These are phyloP conservation scores for Fraxinus excelsior DNA, from an alignment of 257 asterid species.

Conservation along the genomic window DNA sequence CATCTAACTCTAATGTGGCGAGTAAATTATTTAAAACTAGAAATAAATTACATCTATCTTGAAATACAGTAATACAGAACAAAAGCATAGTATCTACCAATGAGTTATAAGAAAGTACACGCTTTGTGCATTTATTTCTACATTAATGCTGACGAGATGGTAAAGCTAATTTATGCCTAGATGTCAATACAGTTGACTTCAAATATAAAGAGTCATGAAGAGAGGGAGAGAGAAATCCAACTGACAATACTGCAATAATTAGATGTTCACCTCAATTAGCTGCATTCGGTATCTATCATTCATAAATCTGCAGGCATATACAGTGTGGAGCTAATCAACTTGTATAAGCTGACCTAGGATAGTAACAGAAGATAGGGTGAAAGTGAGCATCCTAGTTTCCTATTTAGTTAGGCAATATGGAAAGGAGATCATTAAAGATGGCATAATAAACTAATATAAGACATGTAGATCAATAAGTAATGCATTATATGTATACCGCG, in stretches of 20 bases:
- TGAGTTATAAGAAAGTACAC: not conserved
- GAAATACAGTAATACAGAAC: not conserved
- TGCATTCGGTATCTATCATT: not conserved
- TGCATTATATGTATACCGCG: not conserved
- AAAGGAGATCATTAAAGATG: not conserved
- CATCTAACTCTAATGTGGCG: slow-evolving; percentile 6
- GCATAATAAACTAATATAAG: not conserved
- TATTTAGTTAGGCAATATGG: not conserved
- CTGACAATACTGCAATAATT: not conserved
- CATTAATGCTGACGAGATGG: not conserved
- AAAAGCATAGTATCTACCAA: not conserved
- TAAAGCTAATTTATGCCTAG: not conserved
- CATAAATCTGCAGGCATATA: not conserved
- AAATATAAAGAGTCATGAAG: not conserved
- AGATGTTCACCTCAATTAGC: not conserved
- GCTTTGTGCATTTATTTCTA: not conserved
- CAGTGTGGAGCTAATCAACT: not conserved
- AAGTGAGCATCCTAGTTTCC: not conserved
- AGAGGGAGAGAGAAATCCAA: too few species aligned
- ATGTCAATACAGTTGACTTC: not conserved
- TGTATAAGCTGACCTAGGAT: not conserved
- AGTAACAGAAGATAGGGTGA: slow-evolving; percentile 5
- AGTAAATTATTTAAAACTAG: not conserved
- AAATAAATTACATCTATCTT: not conserved
- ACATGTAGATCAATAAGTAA: not conserved